Evolutionary conservation across 1,284 basidiomycete genomes (phyloP), one percentile per base, ranked within the genome.

Genomic region (Ustilago bromivora): DNA sequence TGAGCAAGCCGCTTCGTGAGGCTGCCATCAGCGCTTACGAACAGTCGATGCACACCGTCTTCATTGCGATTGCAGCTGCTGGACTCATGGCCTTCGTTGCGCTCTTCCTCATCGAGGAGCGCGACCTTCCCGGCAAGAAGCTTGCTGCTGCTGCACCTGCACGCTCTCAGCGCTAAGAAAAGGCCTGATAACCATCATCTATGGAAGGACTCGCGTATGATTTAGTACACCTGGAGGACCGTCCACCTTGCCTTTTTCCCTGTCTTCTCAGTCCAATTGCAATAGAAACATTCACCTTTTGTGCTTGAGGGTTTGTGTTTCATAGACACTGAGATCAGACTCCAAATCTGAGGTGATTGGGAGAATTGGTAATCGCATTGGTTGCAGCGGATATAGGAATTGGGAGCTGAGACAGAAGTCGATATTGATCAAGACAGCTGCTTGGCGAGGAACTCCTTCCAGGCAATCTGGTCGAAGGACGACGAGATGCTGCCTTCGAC

Each of bases 381-480:
- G 41, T 36, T 55, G 53, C 53, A 23, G 53, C 34, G 32, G 40
- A 23, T 6, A 12, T 17, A 19, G 35, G 8, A 51, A 10, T 10
- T 6, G 34, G 38, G 17, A 4, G 51, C 51, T 32, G 49, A 54
- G 53, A 46, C 6, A n/a, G 53, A 54, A 17, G 19, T 36, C 17
- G n/a, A 4, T 10, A 10, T 10, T 17, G 13, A 40, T 54, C 31
- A 72, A 32, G 61, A 57, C 6, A 94, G 89, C 80, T 91, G 93
- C 67, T 90, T 88, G 61, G 88, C 88, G 32, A 98, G 88, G 87
- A 93, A 98, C 67, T 92, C 90, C 38, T 88, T 88, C 96, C 96
- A 98, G 82, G 98, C 93, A 56, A 90, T 89, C 82, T 92, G 89
- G 6, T 90, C 91, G 92, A 94, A 98, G 11, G 91, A 90, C 78